These are phyloP conservation scores for Scleroderma bovista DNA, from an alignment of 768 basidiomycete species.

Conservation along the genomic window DNA sequence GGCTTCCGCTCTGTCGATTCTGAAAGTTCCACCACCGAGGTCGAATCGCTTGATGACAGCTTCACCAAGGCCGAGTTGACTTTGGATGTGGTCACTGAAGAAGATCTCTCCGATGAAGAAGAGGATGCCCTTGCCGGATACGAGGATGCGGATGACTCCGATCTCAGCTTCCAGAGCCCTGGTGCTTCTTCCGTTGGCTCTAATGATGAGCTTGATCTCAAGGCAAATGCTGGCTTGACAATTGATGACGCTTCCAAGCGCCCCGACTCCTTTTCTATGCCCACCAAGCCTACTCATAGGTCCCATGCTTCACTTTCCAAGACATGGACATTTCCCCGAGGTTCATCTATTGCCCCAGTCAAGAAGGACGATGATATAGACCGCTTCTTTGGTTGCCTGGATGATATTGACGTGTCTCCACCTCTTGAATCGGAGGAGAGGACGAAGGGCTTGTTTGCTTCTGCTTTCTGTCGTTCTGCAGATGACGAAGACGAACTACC, in stretches of 20 bases:
- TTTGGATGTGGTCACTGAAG: constrained; percentile 56
- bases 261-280: constrained; percentile 1
- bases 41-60: constrained; percentile 51
- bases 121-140: constrained; percentile 59
- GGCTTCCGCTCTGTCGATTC: constrained; percentile 61
- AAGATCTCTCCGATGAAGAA: constrained; percentile 38
- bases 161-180: constrained; percentile 39
- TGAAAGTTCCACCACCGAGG: constrained; percentile 64
- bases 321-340: constrained; percentile 63
- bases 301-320: constrained; percentile 48
- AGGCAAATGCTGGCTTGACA: constrained; percentile 2
- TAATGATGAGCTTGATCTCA: constrained; percentile 38
- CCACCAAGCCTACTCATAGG: constrained; percentile 22
- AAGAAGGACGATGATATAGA: constrained; percentile 50
- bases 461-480: constrained; percentile 39
- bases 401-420: constrained; percentile 49
- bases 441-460: constrained; percentile 56
- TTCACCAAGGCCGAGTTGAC: constrained; percentile 38
- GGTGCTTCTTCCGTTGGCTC: constrained; percentile 52
- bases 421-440: constrained; percentile 42
- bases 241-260: constrained; percentile 12
- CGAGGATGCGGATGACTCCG: constrained; percentile 64
- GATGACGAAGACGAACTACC: constrained; percentile 47
- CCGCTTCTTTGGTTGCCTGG: constrained; percentile 69
- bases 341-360: constrained; percentile 14